A percentile compares a stretch with the other conserved stretches of the same genome.
These are phyloP conservation scores for Microbotryum intermedium DNA, from an alignment of 1,284 basidiomycete species.

Conservation along the genomic window DNA sequence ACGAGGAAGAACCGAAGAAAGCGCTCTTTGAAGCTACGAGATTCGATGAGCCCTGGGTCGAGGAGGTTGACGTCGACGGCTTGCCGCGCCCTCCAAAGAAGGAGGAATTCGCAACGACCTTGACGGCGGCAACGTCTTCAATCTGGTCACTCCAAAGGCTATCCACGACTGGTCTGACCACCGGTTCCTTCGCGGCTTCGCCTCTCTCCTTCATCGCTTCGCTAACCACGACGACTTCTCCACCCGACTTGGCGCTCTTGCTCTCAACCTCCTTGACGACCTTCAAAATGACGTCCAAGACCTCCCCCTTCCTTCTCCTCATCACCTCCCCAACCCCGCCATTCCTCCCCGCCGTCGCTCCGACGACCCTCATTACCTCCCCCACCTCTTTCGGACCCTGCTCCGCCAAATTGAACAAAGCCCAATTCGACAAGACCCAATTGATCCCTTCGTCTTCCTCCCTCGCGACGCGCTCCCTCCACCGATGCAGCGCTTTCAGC, in stretches of 20 bases:
- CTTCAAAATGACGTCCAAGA: conserved; percentile 27
- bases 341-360: neutral
- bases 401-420: conserved; percentile 60
- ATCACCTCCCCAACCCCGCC: conserved; percentile 45
- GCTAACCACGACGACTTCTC: neutral
- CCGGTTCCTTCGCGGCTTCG: conserved; percentile 8
- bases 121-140: conserved; percentile 1
- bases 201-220: neutral
- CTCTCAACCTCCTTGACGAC: conserved; percentile 44
- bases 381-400: conserved; percentile 49
- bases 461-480: conserved; percentile 74
- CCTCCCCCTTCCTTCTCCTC: conserved; percentile 21
- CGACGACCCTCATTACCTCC: conserved; percentile 43
- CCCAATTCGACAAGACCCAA: conserved; percentile 65
- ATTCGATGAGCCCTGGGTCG: neutral
- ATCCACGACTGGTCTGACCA: conserved; percentile 16
- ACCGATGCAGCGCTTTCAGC: conserved; percentile 67
- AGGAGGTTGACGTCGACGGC: neutral
- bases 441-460: conserved; percentile 79
- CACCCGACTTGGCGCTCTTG: neutral
- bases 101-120: conserved; percentile 30
- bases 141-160: conserved; percentile 14
- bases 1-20: conserved; percentile 40
- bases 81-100: conserved; percentile 35
- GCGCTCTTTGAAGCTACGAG: conserved; percentile 40